Base-by-base conservation (phyloP, 805 yeast genomes). In the Wickerhamiella azyma region DNA sequence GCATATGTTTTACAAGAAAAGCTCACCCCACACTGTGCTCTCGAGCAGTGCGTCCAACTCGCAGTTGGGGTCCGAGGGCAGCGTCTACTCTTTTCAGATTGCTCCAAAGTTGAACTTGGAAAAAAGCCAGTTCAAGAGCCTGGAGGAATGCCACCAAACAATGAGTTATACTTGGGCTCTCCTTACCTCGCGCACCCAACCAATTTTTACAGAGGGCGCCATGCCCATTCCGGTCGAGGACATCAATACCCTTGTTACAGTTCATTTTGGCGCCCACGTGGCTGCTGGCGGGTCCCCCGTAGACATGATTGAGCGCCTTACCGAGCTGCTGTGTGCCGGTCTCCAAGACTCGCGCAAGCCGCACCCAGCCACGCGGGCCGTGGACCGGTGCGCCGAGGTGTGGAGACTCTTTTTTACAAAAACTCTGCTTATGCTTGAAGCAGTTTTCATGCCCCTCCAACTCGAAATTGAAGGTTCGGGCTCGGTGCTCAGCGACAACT, bases 391-490 rank as follows among this genome's bases (percentile, higher is more conserved):
- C 2, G 66, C 65, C 48, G 65, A 64, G 1, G 65, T 76, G 2
- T 80, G 86, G 86, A 69, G 68, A 14, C 62, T 63, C 21, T 80
- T 79, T 56, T 74, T 71, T 51, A 65, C 66, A n/a, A 68, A 71
- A 33, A 69, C 77, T 2, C 68, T 73, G 43, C 77, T 76, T 45
- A 76, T 76, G 54, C 62, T 79, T 16, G 72, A 77, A 49, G 81
- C 81, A 0, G 70, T 77, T 0, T 70, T 81, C 41, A 52, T 77
- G 29, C 88, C 88, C 0, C 55, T 81, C 18, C 77, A 76, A 47
- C 55, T 64, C 16, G 78, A 72, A 45, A 59, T 73, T 42, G 69
- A 67, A 33, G 76, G 71, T 5, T 60, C 57, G 1, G 72, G 73
- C 3, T 66, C 65, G 39, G 62, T 66, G 17, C 48, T 65, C 24